Percentiles rank a stretch among this genome's conserved stretches.
These are phyloP conservation scores for Haplosporangium sp. DNA, from an alignment of 371 early-diverging fungal species.

Conservation along the genomic window DNA sequence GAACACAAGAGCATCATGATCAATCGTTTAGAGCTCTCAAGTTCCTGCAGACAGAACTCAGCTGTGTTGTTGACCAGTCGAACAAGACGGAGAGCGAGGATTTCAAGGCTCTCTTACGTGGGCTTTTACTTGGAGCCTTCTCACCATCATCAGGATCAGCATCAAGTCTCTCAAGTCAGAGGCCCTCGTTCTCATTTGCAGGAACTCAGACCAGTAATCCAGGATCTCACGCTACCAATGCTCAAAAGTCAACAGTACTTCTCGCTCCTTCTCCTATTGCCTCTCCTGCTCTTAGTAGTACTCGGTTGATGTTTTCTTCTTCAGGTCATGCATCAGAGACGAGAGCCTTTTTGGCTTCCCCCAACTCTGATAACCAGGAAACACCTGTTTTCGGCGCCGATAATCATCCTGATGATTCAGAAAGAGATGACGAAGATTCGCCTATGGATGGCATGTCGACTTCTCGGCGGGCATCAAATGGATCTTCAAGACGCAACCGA, in stretches of 20 bases:
- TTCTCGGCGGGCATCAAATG: not conserved
- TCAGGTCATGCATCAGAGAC: not conserved
- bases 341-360: slow-evolving; percentile 28
- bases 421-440: slow-evolving; percentile 16
- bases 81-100: slow-evolving; percentile 70
- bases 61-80: slow-evolving; percentile 74
- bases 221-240: not conserved
- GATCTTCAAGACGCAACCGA: not conserved
- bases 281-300: slow-evolving; percentile 26
- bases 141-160: slow-evolving; percentile 17
- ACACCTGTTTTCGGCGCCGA: slow-evolving; percentile 4
- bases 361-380: not conserved
- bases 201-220: not conserved
- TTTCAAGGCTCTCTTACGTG: slow-evolving; percentile 74
- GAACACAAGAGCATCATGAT: slow-evolving; percentile 38
- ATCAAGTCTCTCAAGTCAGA: slow-evolving; percentile 6
- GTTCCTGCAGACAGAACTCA: slow-evolving; percentile 76
- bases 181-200: slow-evolving; percentile 7
- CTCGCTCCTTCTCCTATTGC: slow-evolving; percentile 35
- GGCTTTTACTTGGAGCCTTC: slow-evolving; percentile 62
- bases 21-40: slow-evolving; percentile 69
- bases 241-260: slow-evolving; percentile 27
- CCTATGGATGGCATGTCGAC: slow-evolving; percentile 15
- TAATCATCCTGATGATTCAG: slow-evolving; percentile 6
- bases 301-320: slow-evolving; percentile 16